Evolutionary conservation across 2,329 filamentous ascomycete genomes (phyloP), one percentile per base, ranked within the genome.

Genomic region (Xylaria sp.): DNA sequence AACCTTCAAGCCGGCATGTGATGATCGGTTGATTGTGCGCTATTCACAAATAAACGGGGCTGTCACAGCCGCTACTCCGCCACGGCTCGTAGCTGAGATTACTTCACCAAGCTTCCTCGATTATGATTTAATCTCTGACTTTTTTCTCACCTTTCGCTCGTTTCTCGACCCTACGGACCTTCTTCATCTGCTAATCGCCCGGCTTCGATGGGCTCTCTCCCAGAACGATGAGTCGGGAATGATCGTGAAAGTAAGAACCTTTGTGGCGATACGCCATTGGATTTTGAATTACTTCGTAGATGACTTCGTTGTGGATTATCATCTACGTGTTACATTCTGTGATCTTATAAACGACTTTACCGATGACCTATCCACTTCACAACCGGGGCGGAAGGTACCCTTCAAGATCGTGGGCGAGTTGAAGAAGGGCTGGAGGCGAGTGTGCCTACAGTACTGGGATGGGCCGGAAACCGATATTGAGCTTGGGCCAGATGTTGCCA

Each of bases 261-360:
- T 98, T 78, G 95, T 97, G 25, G 95, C 95, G 7, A 83, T 98
- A 44, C 88, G 95, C 58, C 95, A 99, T 76, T 99, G 95, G 95
- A 93, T 98, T 59, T 79, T 99, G 64, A 99, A 99, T 75, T 99
- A 99, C 76, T 99, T 98, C 68, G 84, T 91, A 57, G 95, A 99
- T 73, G 95, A 99, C 73, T 99, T 97, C 74, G 86, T 96, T 40
- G 77, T 89, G 23, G 87, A 93, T 72, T 88, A 90, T 72, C 80
- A 85, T 44, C 81, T 98, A 31, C 88, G 94, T 8, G 80, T 85
- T 4, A 85, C 86, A 15, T 97, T 97, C 73, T 97, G 94, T 76
- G 82, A 87, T 31, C 82, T 93, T 8, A 82, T 97, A 60, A 97
- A 98, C 74, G 80, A 82, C 51, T 83, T 89, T 46, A 82, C 86